Evolutionary conservation across 108 stramenopile species (phyloP).

Genomic region (Stephanodiscus triporus): DNA sequence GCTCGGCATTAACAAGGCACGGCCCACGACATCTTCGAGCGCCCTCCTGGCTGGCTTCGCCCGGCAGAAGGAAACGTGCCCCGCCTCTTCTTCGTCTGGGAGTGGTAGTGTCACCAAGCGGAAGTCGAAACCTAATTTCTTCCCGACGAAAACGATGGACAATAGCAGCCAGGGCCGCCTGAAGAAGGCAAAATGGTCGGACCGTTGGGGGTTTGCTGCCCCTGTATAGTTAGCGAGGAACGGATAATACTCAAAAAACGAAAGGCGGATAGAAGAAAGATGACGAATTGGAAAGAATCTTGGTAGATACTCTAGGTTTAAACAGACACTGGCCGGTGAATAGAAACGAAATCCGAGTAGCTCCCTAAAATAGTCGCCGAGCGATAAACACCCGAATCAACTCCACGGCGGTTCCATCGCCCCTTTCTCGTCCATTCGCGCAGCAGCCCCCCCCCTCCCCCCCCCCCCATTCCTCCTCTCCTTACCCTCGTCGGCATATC

Average conservation of each 20-base stretch:
- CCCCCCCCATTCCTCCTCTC: not conserved
- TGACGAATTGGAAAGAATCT: conserved; percentile 9
- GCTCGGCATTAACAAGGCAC: conserved; percentile 7
- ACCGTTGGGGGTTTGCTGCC: no score
- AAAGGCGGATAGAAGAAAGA: conserved; percentile 8
- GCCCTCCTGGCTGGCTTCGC: conserved; percentile 42
- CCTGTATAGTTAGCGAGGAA: no score
- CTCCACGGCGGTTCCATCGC: not conserved
- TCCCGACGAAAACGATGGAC: not conserved
- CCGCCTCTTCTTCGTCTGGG: not conserved
- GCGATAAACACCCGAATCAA: not conserved
- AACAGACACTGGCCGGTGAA: no score
- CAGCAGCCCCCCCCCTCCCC: no score
- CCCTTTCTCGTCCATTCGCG: not conserved
- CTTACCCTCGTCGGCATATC: no score
- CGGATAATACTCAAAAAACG: not conserved
- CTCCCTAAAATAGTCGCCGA: not conserved
- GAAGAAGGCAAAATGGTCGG: not conserved
- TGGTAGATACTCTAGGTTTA: no score
- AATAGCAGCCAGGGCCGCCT: not conserved
- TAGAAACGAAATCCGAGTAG: no score
- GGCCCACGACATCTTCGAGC: conserved; percentile 25
- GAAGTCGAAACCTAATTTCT: conserved; percentile 1
- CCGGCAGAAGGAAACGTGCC: conserved; percentile 11
- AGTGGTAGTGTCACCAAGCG: not conserved